Conservation (phyloP, 371 early-diverging fungal species). For the Dinochytrium kinnereticum region DNA sequence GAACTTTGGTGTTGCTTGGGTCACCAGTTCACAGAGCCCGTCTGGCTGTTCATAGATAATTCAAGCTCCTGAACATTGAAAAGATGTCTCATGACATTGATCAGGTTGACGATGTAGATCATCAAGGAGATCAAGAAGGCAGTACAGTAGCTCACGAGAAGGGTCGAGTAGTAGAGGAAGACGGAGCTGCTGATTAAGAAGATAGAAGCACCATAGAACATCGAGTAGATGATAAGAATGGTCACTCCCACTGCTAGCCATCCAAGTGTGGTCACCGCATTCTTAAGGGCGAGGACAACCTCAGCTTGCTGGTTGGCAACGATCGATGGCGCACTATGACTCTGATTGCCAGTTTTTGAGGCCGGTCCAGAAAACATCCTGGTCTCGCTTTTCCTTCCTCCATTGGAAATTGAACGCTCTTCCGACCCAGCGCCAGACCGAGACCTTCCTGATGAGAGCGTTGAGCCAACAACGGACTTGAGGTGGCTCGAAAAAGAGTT, state of each 20-base stretch:
- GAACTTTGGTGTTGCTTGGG: no score
- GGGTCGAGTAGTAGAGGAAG: neutral
- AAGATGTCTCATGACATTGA: neutral
- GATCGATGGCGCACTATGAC: neutral
- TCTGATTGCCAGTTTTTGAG: neutral
- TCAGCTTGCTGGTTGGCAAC: neutral
- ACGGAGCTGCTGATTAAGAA: neutral
- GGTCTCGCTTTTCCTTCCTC: neutral
- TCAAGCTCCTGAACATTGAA: no score
- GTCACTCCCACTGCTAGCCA: neutral
- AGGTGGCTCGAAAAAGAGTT: neutral
- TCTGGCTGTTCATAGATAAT: no score
- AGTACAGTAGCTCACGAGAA: neutral
- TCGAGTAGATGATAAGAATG: neutral
- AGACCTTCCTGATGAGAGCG: neutral
- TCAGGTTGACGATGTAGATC: constrained; percentile 1
- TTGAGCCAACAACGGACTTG: neutral
- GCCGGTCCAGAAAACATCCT: neutral
- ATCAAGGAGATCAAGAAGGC: neutral
- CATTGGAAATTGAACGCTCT: neutral
- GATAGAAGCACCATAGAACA: neutral
- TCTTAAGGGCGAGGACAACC: constrained; percentile 1
- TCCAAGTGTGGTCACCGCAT: constrained; percentile 11
- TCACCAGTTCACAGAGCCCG: no score
- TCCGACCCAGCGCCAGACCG: no score